A percentile compares a stretch with the other conserved stretches of the same genome.
Conservation (phyloP, 768 basidiomycete species). For the Trichaptum fuscoviolaceum region DNA sequence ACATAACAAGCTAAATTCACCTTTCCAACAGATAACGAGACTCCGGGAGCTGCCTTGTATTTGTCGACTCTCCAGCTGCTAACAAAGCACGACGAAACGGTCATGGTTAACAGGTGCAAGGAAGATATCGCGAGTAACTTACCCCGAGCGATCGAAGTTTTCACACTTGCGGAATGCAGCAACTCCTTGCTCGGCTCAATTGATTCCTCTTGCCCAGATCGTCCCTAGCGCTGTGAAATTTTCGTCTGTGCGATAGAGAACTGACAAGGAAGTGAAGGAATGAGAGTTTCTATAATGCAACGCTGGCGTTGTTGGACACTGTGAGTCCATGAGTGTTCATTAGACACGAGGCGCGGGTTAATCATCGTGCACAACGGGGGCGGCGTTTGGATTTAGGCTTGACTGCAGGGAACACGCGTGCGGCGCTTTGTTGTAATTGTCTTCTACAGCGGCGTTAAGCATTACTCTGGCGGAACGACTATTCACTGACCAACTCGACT, state of each 20-base stretch:
- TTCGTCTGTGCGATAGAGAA: background rate
- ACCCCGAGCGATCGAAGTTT: background rate
- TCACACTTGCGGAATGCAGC: background rate
- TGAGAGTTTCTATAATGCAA: background rate
- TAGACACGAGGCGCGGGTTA: background rate
- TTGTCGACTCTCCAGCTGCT: no score
- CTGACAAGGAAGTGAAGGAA: background rate
- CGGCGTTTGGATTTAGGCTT: background rate
- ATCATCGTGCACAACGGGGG: background rate
- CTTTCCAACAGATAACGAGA: background rate
- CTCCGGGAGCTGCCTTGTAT: background rate
- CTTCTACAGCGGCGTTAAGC: background rate
- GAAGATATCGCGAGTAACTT: background rate
- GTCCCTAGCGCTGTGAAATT: background rate
- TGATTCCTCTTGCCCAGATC: background rate
- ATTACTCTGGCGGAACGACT: background rate
- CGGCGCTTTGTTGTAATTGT: background rate
- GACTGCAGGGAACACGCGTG: background rate
- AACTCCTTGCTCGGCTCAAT: background rate
- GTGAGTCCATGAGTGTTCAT: background rate
- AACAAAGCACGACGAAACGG: background rate
- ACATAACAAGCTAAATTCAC: no score
- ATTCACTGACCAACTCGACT: background rate
- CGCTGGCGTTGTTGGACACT: background rate
- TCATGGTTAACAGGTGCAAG: background rate